Evolutionary conservation across 2,329 filamentous ascomycete genomes (phyloP).

Genomic region (Lasiodiplodia hormozganensis): DNA sequence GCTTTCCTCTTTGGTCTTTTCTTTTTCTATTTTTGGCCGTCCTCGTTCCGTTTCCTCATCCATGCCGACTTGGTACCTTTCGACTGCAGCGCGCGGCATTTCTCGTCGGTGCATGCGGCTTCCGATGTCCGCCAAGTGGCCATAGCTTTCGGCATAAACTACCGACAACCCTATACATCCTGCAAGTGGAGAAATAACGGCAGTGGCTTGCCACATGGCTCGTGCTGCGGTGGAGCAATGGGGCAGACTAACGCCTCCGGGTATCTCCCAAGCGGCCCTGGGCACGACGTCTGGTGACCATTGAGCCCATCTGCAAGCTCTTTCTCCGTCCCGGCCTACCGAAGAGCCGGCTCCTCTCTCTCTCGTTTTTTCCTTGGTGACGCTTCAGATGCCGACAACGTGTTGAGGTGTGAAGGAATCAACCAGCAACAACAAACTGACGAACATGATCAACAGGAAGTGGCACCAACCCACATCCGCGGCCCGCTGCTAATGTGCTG

Average conservation of each 20-base stretch:
- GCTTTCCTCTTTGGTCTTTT: neutral
- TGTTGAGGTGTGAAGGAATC: too few relatives aligned
- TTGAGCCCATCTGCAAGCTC: neutral
- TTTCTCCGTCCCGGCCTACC: too few relatives aligned
- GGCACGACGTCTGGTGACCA: neutral
- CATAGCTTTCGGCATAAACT: constrained; percentile 7
- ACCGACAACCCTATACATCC: neutral
- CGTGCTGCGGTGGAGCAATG: neutral
- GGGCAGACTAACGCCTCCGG: neutral
- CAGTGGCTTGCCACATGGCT: neutral
- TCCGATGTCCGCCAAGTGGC: constrained; percentile 11
- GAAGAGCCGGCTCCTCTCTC: too few relatives aligned
- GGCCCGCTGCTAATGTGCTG: constrained; percentile 50
- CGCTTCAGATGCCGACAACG: too few relatives aligned
- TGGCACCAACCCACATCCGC: constrained; percentile 43
- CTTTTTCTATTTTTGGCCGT: neutral
- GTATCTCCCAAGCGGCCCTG: neutral
- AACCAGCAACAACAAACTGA: neutral
- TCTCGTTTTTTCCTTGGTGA: too few relatives aligned
- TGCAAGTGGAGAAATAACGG: neutral
- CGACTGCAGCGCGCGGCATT: constrained; percentile 1
- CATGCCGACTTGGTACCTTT: neutral
- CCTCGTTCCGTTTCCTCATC: neutral
- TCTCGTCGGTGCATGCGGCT: constrained; percentile 2
- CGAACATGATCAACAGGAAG: constrained; percentile 32